Conservation (phyloP, 805 yeast species). For the Wickerhamomyces xylosicus region DNA sequence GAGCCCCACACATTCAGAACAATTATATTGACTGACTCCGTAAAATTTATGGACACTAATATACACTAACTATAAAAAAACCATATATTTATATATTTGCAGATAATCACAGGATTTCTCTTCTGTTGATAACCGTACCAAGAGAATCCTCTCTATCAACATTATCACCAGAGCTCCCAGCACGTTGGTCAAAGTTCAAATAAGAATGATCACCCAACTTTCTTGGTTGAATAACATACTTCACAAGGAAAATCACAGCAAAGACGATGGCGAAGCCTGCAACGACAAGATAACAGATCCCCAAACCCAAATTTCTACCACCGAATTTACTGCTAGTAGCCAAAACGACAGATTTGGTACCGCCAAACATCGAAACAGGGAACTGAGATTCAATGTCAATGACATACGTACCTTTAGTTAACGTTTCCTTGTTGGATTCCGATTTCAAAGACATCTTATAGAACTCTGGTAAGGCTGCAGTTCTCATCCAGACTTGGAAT, state of each 20-base stretch:
- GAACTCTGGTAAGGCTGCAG: conserved; percentile 88
- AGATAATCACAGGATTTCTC: conserved; percentile 14
- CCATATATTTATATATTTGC: too few relatives aligned
- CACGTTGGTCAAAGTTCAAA: conserved; percentile 29
- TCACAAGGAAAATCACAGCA: conserved; percentile 66
- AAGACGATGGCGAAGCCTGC: conserved; percentile 68
- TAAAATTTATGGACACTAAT: too few relatives aligned
- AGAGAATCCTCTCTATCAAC: conserved; percentile 3
- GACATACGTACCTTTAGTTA: conserved; percentile 60
- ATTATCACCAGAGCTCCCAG: conserved; percentile 4
- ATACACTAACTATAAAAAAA: too few relatives aligned
- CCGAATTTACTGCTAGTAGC: conserved; percentile 81
- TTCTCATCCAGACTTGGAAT: conserved; percentile 96
- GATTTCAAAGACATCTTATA: conserved; percentile 70
- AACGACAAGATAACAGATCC: conserved; percentile 75
- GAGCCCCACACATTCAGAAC: too few relatives aligned
- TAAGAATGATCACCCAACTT: conserved; percentile 75
- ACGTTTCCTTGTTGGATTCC: conserved; percentile 32
- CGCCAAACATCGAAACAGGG: conserved; percentile 77
- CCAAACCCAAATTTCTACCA: conserved; percentile 76
- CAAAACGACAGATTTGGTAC: conserved; percentile 74
- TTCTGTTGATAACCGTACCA: not conserved
- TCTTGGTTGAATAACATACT: conserved; percentile 79
- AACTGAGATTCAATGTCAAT: conserved; percentile 65
- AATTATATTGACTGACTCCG: too few relatives aligned